These are phyloP conservation scores for Metahyphopichia silvanorum DNA, from an alignment of 805 yeast species.

Conservation along the genomic window DNA sequence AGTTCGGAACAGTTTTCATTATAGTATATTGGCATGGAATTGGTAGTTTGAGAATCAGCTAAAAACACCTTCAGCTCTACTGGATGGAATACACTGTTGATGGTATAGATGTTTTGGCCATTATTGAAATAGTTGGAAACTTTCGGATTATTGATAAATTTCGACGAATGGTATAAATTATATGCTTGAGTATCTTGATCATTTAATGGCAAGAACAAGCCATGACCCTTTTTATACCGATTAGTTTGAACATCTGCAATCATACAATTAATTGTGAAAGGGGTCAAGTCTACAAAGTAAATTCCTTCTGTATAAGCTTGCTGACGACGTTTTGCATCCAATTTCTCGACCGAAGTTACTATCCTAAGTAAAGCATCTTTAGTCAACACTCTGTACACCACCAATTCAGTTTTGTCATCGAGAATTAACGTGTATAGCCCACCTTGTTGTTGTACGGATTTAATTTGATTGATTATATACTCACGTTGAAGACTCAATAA, in stretches of 20 bases:
- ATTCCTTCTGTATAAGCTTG: constrained; percentile 72
- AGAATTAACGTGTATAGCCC: constrained; percentile 44
- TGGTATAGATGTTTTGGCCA: constrained; percentile 23
- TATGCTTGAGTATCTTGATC: constrained; percentile 18
- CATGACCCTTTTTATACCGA: constrained; percentile 73
- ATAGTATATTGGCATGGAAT: constrained; percentile 71
- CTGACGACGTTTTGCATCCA: constrained; percentile 60
- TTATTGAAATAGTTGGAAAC: constrained; percentile 28
- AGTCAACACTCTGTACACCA: constrained; percentile 46
- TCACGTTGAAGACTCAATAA: constrained; percentile 26
- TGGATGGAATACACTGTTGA: constrained; percentile 50
- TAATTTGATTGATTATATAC: constrained; percentile 28
- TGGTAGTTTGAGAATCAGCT: constrained; percentile 47
- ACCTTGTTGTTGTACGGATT: constrained; percentile 24
- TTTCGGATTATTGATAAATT: constrained; percentile 28
- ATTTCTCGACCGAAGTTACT: constrained; percentile 61
- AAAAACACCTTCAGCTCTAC: constrained; percentile 70
- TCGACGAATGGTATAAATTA: constrained; percentile 15
- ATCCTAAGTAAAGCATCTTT: constrained; percentile 47
- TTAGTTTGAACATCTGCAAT: constrained; percentile 68
- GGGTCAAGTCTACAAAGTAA: constrained; percentile 70
- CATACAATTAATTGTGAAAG: constrained; percentile 71
- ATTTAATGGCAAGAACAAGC: constrained; percentile 62
- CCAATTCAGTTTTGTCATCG: constrained; percentile 51
- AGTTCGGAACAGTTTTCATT: constrained; percentile 61